Conservation (phyloP, 2,329 filamentous ascomycete species). For the Fusarium gaditjirri region DNA sequence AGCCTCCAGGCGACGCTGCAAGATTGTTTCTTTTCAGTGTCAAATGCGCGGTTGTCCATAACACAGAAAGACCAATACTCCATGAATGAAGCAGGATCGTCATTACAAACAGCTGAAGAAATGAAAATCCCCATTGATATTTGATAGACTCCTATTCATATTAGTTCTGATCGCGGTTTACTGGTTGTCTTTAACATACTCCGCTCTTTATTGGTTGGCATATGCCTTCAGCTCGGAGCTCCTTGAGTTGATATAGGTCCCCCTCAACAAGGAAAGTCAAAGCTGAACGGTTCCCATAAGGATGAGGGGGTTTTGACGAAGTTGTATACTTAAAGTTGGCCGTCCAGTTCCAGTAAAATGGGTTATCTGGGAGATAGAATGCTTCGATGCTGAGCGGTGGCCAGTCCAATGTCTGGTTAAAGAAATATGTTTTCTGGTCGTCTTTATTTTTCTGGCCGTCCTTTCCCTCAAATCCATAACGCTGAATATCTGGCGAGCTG, state of each 20-base stretch:
- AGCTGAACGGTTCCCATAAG: accelerated
- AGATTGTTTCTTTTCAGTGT: neutral
- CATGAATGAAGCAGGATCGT: neutral
- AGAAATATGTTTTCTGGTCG: neutral
- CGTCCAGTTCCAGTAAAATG: neutral
- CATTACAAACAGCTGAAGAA: constrained; percentile 2
- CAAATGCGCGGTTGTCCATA: neutral
- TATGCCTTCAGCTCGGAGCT: neutral
- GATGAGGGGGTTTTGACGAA: neutral
- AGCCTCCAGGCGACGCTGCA: neutral
- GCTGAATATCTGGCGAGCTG: neutral
- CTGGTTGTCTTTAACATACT: neutral
- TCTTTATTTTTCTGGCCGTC: accelerated
- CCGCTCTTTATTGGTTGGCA: neutral
- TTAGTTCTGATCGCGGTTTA: neutral
- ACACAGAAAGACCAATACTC: neutral
- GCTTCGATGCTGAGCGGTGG: constrained; percentile 7
- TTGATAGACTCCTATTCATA: accelerated
- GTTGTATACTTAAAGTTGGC: accelerated
- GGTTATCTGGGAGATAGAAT: neutral
- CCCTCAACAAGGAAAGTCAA: neutral
- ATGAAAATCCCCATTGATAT: constrained; percentile 25
- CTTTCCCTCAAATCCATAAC: neutral
- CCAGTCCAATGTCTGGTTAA: neutral
- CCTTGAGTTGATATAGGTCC: neutral